Evolutionary conservation across 495 filamentous ascomycete species (phyloP).

Genomic region (Jackrogersella minutella): DNA sequence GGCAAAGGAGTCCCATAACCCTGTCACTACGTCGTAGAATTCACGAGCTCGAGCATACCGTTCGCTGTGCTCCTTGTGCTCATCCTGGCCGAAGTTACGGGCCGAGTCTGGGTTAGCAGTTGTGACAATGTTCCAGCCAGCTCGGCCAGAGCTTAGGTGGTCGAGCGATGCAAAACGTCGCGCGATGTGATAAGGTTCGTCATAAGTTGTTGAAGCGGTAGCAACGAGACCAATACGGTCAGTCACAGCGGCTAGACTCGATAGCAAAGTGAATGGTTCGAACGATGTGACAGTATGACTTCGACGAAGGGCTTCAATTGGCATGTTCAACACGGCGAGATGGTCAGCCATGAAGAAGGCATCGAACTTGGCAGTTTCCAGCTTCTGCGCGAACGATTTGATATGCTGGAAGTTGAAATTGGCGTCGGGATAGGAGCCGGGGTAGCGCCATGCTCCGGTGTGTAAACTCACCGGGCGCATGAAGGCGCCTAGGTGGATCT

Average conservation of each 20-base stretch:
- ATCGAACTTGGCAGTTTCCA: slow-evolving; percentile 67
- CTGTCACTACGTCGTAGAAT: slow-evolving; percentile 63
- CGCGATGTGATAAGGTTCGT: slow-evolving; percentile 64
- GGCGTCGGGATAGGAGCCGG: slow-evolving; percentile 62
- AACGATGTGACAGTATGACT: slow-evolving; percentile 65
- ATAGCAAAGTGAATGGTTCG: slow-evolving; percentile 59
- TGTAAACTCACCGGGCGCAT: slow-evolving; percentile 66
- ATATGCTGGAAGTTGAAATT: slow-evolving; percentile 67
- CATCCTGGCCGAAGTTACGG: slow-evolving; percentile 62
- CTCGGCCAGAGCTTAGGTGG: slow-evolving; percentile 64
- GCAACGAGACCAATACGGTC: slow-evolving; percentile 60
- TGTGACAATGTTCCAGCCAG: slow-evolving; percentile 73
- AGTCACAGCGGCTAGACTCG: slow-evolving; percentile 60
- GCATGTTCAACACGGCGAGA: slow-evolving; percentile 66
- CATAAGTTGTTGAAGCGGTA: slow-evolving; percentile 63
- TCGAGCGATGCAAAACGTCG: slow-evolving; percentile 67
- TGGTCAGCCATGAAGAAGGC: slow-evolving; percentile 71
- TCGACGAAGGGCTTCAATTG: slow-evolving; percentile 63
- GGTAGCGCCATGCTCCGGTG: slow-evolving; percentile 66
- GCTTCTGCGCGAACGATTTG: slow-evolving; percentile 61
- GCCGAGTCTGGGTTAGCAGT: slow-evolving; percentile 63
- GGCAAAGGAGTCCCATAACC: slow-evolving; percentile 65
- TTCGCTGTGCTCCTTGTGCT: slow-evolving; percentile 64
- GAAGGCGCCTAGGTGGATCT: slow-evolving; percentile 66
- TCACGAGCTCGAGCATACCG: slow-evolving; percentile 67